Conservation (phyloP, 1,139 yeast species). For the Saccharomyces hybrid region DNA sequence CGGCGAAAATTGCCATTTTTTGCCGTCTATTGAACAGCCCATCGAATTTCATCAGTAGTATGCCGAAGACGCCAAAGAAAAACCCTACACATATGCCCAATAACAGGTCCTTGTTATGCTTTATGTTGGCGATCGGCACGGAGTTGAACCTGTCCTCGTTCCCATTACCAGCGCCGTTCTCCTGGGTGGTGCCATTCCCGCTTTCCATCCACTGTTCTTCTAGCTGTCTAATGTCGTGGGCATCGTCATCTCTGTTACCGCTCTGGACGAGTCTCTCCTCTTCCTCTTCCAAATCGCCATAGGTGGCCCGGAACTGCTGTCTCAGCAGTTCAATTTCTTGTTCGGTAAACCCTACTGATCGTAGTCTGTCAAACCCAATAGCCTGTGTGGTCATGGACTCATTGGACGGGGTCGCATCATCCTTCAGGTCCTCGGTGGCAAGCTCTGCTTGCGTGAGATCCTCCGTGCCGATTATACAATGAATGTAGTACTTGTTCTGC, state of each 20-base stretch:
- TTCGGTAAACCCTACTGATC: constrained; percentile 75
- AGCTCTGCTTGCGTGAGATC: constrained; percentile 52
- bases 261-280: constrained; percentile 29
- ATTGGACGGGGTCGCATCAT: constrained; percentile 32
- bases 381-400: constrained; percentile 57
- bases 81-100: constrained; percentile 59
- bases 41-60: constrained; percentile 49
- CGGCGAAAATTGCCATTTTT: constrained; percentile 55
- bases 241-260: constrained; percentile 6
- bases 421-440: constrained; percentile 54
- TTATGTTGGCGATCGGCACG: constrained; percentile 29
- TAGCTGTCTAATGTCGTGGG: constrained; percentile 40
- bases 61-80: constrained; percentile 54
- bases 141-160: constrained; percentile 26
- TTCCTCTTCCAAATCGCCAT: constrained; percentile 41
- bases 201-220: constrained; percentile 92
- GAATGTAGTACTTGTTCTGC: constrained; percentile 46
- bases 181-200: constrained; percentile 41
- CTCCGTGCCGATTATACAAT: constrained; percentile 71
- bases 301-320: constrained; percentile 62
- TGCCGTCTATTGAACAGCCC: constrained; percentile 53
- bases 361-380: constrained; percentile 76
- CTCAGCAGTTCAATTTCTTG: constrained; percentile 69
- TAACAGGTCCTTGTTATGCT: constrained; percentile 52
- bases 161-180: constrained; percentile 30